Percentiles rank a stretch among this genome's conserved stretches.
phyloP scores from a whole-genome alignment of 345 rosid genomes.

The Iberis pinnata region DNA sequence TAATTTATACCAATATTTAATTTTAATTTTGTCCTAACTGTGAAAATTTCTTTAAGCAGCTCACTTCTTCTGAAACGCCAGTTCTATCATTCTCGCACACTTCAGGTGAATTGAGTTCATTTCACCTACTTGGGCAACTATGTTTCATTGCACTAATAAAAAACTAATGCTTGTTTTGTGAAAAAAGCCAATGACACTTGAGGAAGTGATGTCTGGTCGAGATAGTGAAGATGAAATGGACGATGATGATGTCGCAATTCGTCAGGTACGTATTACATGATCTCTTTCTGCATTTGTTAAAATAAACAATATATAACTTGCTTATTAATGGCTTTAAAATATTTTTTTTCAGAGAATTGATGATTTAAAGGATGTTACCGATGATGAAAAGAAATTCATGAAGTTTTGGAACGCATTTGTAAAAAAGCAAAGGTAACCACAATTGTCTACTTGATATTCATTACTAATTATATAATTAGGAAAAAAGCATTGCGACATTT shows the following conservation, averaged over 20 bases:
- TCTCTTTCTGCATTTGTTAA: too few species aligned
- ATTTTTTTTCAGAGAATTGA: slow-evolving; percentile 29
- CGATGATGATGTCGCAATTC: slow-evolving; percentile 50
- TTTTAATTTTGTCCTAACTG: slow-evolving; percentile 4
- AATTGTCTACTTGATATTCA: too few species aligned
- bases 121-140: too few species aligned
- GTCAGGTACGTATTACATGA: slow-evolving; percentile 58
- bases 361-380: slow-evolving; percentile 88
- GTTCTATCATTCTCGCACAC: slow-evolving; percentile 93
- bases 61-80: slow-evolving; percentile 66
- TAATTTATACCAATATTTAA: too few species aligned
- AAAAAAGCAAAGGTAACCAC: slow-evolving; percentile 58
- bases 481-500: too few species aligned
- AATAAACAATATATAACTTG: slow-evolving; percentile 17
- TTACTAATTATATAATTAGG: too few species aligned
- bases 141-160: too few species aligned
- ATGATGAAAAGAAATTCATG: slow-evolving; percentile 74
- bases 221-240: slow-evolving; percentile 93
- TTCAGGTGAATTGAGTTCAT: slow-evolving; percentile 58
- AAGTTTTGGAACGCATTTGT: slow-evolving; percentile 91
- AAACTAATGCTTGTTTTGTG: slow-evolving; percentile 4
- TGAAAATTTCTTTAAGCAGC: slow-evolving; percentile 42
- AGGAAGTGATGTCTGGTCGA: slow-evolving; percentile 63
- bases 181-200: slow-evolving; percentile 65
- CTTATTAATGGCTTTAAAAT: too few species aligned